phyloP scores from a whole-genome alignment of 768 basidiomycete genomes.

The Psilocybe cyanescens region DNA sequence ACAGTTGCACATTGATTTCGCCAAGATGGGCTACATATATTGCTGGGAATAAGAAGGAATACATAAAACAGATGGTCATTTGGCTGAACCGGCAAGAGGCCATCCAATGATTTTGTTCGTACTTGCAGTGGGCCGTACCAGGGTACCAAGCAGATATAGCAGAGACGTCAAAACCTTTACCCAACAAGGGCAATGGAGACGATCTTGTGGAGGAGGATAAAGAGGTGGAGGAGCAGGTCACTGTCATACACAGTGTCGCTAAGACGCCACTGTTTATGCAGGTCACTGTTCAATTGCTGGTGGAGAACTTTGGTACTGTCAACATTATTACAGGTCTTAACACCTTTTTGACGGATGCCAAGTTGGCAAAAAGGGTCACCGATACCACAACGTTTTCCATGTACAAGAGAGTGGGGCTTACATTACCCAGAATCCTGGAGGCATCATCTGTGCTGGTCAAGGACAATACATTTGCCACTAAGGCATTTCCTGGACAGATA shows the following conservation, averaged over 20 bases:
- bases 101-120: constrained; percentile 22
- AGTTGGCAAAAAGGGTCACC: background rate
- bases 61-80: constrained; percentile 39
- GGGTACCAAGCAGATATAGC: constrained; percentile 1
- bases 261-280: background rate
- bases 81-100: constrained; percentile 42
- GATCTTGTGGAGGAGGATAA: background rate
- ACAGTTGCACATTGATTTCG: constrained; percentile 46
- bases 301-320: background rate
- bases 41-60: constrained; percentile 32
- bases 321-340: background rate
- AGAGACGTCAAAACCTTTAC: background rate
- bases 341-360: background rate
- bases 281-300: background rate
- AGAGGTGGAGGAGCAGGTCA: background rate
- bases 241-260: background rate
- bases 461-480: background rate
- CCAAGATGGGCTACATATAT: constrained; percentile 37
- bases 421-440: background rate
- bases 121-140: constrained; percentile 30
- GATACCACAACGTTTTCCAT: background rate
- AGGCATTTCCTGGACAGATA: background rate
- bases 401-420: too few species aligned
- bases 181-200: constrained; percentile 7
- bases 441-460: background rate